Evolutionary conservation across 345 rosid genomes (phyloP).

Genomic region (Aegle marmelos): DNA sequence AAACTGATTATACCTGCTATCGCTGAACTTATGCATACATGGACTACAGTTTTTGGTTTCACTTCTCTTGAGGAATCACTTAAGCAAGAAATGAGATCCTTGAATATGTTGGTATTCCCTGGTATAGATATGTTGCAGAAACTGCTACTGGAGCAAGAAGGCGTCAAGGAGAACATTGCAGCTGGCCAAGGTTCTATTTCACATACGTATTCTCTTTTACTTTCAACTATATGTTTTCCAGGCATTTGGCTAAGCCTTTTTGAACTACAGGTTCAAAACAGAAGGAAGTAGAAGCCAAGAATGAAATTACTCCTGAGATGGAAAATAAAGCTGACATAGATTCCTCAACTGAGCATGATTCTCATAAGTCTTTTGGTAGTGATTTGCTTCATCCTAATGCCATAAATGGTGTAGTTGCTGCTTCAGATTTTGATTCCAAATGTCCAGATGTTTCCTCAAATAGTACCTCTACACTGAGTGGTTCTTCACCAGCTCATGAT

Average conservation of each 20-base stretch:
- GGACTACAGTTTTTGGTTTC: constrained; percentile 80
- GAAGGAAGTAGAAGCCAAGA: constrained; percentile 11
- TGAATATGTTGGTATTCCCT: constrained; percentile 81
- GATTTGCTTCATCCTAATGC: constrained; percentile 10
- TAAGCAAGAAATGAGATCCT: constrained; percentile 51
- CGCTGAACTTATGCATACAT: constrained; percentile 65
- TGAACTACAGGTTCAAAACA: constrained; percentile 16
- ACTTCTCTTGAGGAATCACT: constrained; percentile 42
- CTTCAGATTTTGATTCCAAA: constrained; percentile 27
- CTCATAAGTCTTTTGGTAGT: constrained; percentile 23
- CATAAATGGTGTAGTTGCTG: constrained; percentile 27
- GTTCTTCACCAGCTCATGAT: constrained; percentile 12
- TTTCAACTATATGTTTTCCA: neutral
- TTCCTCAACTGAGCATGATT: constrained; percentile 31
- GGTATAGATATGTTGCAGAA: constrained; percentile 83
- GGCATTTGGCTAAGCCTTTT: neutral
- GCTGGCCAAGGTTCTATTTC: constrained; percentile 28
- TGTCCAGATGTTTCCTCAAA: constrained; percentile 17
- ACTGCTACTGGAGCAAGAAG: constrained; percentile 38
- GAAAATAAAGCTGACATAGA: constrained; percentile 31
- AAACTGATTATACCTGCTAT: constrained; percentile 78
- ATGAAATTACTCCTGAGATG: constrained; percentile 15
- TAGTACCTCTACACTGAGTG: constrained; percentile 19
- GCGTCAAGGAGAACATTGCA: constrained; percentile 22
- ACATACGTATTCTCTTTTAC: neutral